Conservation (phyloP, 2,329 filamentous ascomycete genomes). For the Sporothrix phasma region DNA sequence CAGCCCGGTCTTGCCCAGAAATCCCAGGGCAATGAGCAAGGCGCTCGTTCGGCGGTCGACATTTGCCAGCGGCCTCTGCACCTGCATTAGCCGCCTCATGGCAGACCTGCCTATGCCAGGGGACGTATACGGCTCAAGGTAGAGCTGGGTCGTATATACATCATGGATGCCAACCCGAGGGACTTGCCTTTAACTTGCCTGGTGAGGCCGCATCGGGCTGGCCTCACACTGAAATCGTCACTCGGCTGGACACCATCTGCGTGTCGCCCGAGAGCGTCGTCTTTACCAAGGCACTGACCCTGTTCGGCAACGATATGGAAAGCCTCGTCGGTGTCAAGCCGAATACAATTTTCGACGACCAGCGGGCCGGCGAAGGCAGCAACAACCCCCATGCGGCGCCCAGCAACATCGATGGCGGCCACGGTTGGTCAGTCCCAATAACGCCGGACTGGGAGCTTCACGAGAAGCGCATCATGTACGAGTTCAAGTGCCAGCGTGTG, state of each 20-base stretch:
- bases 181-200: constrained; percentile 21
- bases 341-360: neutral
- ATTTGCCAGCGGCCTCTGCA: constrained; percentile 9
- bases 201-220: constrained; percentile 21
- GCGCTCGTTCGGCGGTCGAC: constrained; percentile 8
- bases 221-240: constrained; percentile 16
- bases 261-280: constrained; percentile 15
- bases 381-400: no score
- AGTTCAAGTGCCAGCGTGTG: constrained; percentile 19
- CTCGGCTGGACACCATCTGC: constrained; percentile 16
- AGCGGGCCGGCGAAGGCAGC: neutral
- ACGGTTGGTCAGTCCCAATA: neutral
- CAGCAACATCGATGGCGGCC: neutral
- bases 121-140: constrained; percentile 22
- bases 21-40: neutral
- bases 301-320: constrained; percentile 21
- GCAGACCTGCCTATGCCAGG: constrained; percentile 18
- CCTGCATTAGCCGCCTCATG: constrained; percentile 15
- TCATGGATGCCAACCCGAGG: constrained; percentile 19
- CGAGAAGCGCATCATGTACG: constrained; percentile 20
- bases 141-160: constrained; percentile 25
- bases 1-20: neutral
- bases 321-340: constrained; percentile 1
- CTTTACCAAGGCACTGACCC: constrained; percentile 25
- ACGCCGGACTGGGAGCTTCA: constrained; percentile 10